These are phyloP conservation scores for Hyphodiscus sp. DNA, from an alignment of 2,329 filamentous ascomycete genomes.

Conservation along the genomic window DNA sequence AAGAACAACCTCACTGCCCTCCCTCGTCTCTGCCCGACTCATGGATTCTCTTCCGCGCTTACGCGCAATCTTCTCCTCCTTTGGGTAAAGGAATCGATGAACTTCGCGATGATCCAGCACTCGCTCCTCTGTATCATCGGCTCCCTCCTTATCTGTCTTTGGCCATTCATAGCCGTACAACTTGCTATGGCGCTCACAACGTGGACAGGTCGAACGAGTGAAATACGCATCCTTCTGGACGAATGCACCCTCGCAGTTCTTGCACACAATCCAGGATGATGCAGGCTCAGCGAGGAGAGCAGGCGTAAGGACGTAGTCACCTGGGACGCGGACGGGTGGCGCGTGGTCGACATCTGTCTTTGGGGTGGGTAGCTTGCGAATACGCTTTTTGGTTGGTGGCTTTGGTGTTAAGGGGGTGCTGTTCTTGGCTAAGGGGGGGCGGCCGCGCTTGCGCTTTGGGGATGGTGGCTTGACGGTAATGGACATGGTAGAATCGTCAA, in stretches of 20 bases:
- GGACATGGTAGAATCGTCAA: slow-evolving; percentile 10
- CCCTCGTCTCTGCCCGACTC: slow-evolving; percentile 19
- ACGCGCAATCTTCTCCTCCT: slow-evolving; percentile 48
- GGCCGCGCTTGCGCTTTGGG: slow-evolving; percentile 14
- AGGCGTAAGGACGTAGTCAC: slow-evolving; percentile 78
- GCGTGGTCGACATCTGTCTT: slow-evolving; percentile 22
- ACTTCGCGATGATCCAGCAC: slow-evolving; percentile 76
- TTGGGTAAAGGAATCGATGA: slow-evolving; percentile 71
- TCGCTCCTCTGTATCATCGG: slow-evolving; percentile 62
- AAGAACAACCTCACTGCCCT: slow-evolving; percentile 15
- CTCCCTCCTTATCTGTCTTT: slow-evolving; percentile 79
- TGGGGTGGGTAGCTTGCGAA: slow-evolving; percentile 7
- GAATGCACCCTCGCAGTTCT: slow-evolving; percentile 74
- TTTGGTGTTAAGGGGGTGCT: neutral
- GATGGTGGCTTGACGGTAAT: slow-evolving; percentile 6
- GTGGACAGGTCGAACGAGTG: slow-evolving; percentile 77
- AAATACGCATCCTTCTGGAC: slow-evolving; percentile 85
- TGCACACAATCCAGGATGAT: slow-evolving; percentile 85
- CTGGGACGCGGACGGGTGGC: slow-evolving; percentile 46
- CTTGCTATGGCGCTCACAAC: slow-evolving; percentile 93
- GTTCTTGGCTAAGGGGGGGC: slow-evolving; percentile 7
- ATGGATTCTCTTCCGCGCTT: slow-evolving; percentile 18
- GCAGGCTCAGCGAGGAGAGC: slow-evolving; percentile 66
- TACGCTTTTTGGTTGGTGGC: slow-evolving; percentile 15
- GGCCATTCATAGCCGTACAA: slow-evolving; percentile 94